Conservation (phyloP, 2,329 filamentous ascomycete genomes). For the Lachnellula hyalina region DNA sequence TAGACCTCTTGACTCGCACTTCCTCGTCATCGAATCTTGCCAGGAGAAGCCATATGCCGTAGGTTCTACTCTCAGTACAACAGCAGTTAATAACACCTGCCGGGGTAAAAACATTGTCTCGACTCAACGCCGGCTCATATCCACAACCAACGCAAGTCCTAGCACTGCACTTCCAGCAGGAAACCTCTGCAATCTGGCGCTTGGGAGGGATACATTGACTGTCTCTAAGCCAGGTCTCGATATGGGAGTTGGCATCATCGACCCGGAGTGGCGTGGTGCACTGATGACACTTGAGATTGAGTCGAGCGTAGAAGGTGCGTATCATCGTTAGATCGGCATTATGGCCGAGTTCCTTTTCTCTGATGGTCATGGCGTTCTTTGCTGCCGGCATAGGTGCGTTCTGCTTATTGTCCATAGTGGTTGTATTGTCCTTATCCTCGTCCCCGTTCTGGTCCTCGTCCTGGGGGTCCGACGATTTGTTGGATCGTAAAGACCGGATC, state of each 20-base stretch:
- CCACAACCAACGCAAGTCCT: constrained; percentile 19
- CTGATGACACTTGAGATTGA: constrained; percentile 2
- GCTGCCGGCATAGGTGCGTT: neutral
- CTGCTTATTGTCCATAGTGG: no score
- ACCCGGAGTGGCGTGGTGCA: neutral
- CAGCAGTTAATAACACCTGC: constrained; percentile 20
- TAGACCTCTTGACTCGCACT: neutral
- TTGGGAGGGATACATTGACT: constrained; percentile 15
- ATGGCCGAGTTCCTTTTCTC: neutral
- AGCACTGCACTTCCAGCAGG: constrained; percentile 5
- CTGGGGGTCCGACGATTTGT: neutral
- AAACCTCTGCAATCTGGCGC: constrained; percentile 8
- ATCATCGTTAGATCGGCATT: neutral
- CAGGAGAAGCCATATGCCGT: constrained; percentile 16
- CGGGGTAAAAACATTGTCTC: constrained; percentile 13
- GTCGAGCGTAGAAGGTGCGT: constrained; percentile 1
- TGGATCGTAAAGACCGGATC: neutral
- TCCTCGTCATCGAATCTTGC: constrained; percentile 14
- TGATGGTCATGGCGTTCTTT: neutral
- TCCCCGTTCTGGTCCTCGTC: no score
- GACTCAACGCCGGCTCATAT: constrained; percentile 2
- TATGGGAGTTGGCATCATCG: constrained; percentile 1
- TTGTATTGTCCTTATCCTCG: no score
- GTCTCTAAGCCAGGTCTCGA: constrained; percentile 14
- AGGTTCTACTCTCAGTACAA: constrained; percentile 13